These are phyloP conservation scores for Amanita muscaria DNA, from an alignment of 768 basidiomycete genomes.

Conservation along the genomic window DNA sequence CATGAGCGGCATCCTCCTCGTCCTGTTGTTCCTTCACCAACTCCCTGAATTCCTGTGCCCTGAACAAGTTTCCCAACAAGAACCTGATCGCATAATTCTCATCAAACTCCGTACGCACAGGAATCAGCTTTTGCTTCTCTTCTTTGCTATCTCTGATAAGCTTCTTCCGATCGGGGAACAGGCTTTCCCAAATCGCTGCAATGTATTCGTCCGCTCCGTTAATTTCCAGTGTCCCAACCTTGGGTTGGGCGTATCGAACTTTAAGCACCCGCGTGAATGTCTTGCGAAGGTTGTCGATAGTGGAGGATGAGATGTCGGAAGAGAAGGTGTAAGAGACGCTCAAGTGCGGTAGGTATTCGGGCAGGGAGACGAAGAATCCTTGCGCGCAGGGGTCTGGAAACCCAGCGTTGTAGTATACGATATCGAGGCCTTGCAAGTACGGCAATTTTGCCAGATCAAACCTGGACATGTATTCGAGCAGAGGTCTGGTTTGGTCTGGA, in stretches of 20 bases:
- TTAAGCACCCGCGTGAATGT: neutral
- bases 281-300: neutral
- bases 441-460: conserved; percentile 2
- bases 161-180: conserved; percentile 1
- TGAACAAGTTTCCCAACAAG: neutral
- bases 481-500: too few species aligned
- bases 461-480: neutral
- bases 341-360: neutral
- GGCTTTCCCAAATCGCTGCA: conserved; percentile 6
- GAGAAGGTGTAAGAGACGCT: conserved; percentile 4
- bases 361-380: conserved; percentile 4
- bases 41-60: neutral
- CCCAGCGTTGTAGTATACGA: neutral
- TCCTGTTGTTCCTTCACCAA: too few species aligned
- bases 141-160: conserved; percentile 4
- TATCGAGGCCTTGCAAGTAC: neutral
- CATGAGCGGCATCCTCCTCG: too few species aligned
- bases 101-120: neutral
- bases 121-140: neutral
- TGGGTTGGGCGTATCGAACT: conserved; percentile 1
- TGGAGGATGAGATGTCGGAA: neutral
- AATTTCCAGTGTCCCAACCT: conserved; percentile 2
- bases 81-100: neutral
- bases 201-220: conserved; percentile 4
- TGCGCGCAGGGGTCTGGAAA: conserved; percentile 6